Percentiles rank a stretch among this genome's conserved stretches.
These are phyloP conservation scores for Mycena galericulata DNA, from an alignment of 768 basidiomycete genomes.

Conservation along the genomic window DNA sequence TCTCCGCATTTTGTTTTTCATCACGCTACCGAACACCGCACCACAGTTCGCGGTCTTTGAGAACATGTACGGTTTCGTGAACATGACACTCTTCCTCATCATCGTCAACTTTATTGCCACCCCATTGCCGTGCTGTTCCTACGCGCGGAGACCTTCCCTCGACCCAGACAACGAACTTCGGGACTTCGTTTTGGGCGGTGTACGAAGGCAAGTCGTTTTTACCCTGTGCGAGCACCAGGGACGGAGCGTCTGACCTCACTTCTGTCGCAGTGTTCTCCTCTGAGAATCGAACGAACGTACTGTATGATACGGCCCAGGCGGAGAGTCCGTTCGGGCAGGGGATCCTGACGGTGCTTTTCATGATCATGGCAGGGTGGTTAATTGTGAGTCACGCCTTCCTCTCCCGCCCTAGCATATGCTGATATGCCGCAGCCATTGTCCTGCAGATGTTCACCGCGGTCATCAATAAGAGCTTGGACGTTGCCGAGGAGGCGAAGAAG, in stretches of 20 bases:
- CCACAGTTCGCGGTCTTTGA: conserved; percentile 87
- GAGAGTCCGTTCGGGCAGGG: conserved; percentile 78
- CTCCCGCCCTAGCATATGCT: conserved; percentile 6
- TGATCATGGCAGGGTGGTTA: conserved; percentile 91
- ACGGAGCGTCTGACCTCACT: too few relatives aligned
- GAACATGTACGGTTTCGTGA: conserved; percentile 89
- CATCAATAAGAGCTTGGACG: conserved; percentile 94
- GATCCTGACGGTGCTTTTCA: conserved; percentile 75
- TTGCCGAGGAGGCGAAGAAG: conserved; percentile 92
- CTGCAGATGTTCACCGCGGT: conserved; percentile 98
- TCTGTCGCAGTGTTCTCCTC: conserved; percentile 68
- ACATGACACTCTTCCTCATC: conserved; percentile 93
- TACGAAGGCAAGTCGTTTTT: too few relatives aligned
- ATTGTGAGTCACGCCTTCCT: conserved; percentile 68
- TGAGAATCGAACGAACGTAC: conserved; percentile 91
- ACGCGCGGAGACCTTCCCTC: conserved; percentile 80
- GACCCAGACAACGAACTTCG: conserved; percentile 74
- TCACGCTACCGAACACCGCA: conserved; percentile 5
- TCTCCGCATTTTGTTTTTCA: conserved; percentile 2
- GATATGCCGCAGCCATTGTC: conserved; percentile 76
- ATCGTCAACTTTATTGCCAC: conserved; percentile 90
- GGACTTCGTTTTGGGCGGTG: conserved; percentile 84
- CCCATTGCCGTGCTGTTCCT: conserved; percentile 83
- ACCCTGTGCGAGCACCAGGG: too few relatives aligned
- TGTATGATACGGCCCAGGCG: conserved; percentile 71